Evolutionary conservation across 768 basidiomycete genomes (phyloP), one percentile per base, ranked within the genome.

Genomic region (Kwoniella sp.): DNA sequence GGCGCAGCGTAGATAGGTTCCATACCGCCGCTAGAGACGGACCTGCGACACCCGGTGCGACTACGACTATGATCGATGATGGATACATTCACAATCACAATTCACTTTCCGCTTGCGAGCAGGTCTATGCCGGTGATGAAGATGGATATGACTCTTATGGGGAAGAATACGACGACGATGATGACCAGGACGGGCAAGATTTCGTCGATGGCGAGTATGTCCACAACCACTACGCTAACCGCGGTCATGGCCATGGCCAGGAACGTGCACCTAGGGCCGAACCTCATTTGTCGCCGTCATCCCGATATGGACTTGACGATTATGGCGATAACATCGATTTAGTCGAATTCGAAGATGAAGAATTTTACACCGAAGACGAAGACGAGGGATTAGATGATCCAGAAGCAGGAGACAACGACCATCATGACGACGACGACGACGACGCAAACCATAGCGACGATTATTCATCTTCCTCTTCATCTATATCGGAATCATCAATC

Each of bases 401-500:
- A n/a, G 19, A 37, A 53, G 49, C n/a, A 29, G 21, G 10, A n/a
- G 25, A 56, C 37, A n/a, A 17, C 22, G 58, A 60, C 21, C 49
- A 59, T 36, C 33, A 30, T n/a, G 29, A 29, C 52, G 21, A 59
- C n/a, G 47, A 54, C 24, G 33, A 51, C 17, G 24, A 53, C 25
- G 27, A 60, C 25, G 27, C 2, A 53, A 2, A 19, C 40, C 8
- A 53, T 33, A 13, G n/a, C n/a, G 25, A 10, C 44, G 58, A 36
- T 9, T 33, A 12, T n/a, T n/a, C 51, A 7, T 40, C 55, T 9
- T 33, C 13, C 27, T n/a, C 51, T 15, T 40, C 55, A 8, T 36
- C 33, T 19, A 44, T 55, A 9, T 55, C 33, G 2, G 50, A 59
- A 49, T 68, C 64, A 19, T 67, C 64, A 15, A 76, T 76, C 56